Percentiles rank a stretch among this genome's conserved stretches.
Evolutionary conservation across 768 basidiomycete genomes (phyloP).

Genomic region (Omphalotus guepiniiformis): DNA sequence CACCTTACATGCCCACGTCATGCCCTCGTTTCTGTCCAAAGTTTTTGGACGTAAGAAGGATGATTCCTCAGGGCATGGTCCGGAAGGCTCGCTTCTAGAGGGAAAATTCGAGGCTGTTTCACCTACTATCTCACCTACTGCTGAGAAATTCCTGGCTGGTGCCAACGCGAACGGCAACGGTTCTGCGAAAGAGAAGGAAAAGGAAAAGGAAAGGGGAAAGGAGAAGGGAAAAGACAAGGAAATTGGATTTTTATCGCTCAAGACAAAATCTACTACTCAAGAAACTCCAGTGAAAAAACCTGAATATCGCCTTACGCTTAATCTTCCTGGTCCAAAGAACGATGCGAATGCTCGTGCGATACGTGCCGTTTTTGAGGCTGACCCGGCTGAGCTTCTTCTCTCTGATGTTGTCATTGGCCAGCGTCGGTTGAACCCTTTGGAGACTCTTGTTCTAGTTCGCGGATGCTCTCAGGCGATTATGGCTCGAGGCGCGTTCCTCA

Average conservation of each 20-base stretch:
- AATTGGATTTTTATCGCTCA: constrained; percentile 41
- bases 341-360: constrained; percentile 43
- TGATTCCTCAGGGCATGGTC: constrained; percentile 35
- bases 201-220: constrained; percentile 33
- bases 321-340: constrained; percentile 51
- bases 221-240: constrained; percentile 42
- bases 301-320: constrained; percentile 52
- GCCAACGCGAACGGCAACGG: constrained; percentile 23
- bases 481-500: constrained; percentile 48
- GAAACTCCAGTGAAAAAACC: constrained; percentile 29
- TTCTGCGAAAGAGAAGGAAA: constrained; percentile 16
- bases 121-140: constrained; percentile 39
- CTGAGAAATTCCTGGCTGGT: constrained; percentile 36
- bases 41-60: constrained; percentile 72
- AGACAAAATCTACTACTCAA: constrained; percentile 36
- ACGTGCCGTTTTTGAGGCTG: constrained; percentile 57
- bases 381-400: constrained; percentile 40
- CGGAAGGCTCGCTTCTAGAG: constrained; percentile 52
- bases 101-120: constrained; percentile 74
- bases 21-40: constrained; percentile 73
- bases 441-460: constrained; percentile 60
- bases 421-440: constrained; percentile 54
- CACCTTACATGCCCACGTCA: constrained; percentile 27
- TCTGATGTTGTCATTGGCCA: constrained; percentile 54
- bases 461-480: constrained; percentile 66